Evolutionary conservation across 208 protist genomes (phyloP).

Genomic region (Acanthamoeba sp.): DNA sequence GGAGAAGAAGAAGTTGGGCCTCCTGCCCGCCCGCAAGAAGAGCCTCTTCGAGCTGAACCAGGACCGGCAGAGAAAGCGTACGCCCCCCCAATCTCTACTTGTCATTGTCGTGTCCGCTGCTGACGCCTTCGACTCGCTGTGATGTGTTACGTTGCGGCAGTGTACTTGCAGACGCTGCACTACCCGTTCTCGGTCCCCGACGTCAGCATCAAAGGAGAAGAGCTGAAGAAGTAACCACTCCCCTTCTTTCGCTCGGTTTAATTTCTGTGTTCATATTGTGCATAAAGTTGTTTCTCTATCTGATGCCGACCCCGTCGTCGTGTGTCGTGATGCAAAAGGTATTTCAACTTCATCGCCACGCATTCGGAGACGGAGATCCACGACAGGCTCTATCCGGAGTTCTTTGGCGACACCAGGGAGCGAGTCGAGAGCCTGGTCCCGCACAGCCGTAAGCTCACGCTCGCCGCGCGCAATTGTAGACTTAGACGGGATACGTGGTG

Average conservation of each 20-base stretch:
- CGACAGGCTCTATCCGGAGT: slow-evolving; percentile 59
- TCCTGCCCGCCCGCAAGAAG: slow-evolving; percentile 22
- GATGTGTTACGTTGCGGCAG: background rate
- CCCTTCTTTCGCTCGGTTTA: background rate
- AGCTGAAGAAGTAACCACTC: slow-evolving; percentile 39
- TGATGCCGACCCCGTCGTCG: background rate
- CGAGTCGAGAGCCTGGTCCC: slow-evolving; percentile 34
- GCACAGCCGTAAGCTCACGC: background rate
- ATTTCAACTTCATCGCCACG: slow-evolving; percentile 23
- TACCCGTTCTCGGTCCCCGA: slow-evolving; percentile 32
- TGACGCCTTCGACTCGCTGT: background rate
- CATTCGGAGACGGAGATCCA: slow-evolving; percentile 44
- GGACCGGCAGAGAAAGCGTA: slow-evolving; percentile 61
- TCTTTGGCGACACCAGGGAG: slow-evolving; percentile 47
- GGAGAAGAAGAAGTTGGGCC: slow-evolving; percentile 63
- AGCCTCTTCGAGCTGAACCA: slow-evolving; percentile 42
- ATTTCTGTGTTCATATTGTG: too few species aligned
- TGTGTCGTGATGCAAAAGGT: background rate
- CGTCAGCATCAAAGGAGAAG: slow-evolving; percentile 29
- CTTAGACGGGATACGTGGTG: too few species aligned
- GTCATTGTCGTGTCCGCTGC: too few species aligned
- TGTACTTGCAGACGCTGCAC: slow-evolving; percentile 46
- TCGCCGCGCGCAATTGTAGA: background rate
- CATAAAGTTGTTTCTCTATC: too few species aligned
- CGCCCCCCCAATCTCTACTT: background rate